Percentiles rank a stretch among this genome's conserved stretches.
phyloP scores from a whole-genome alignment of 768 basidiomycete genomes.

The Pisolithus marmoratus region DNA sequence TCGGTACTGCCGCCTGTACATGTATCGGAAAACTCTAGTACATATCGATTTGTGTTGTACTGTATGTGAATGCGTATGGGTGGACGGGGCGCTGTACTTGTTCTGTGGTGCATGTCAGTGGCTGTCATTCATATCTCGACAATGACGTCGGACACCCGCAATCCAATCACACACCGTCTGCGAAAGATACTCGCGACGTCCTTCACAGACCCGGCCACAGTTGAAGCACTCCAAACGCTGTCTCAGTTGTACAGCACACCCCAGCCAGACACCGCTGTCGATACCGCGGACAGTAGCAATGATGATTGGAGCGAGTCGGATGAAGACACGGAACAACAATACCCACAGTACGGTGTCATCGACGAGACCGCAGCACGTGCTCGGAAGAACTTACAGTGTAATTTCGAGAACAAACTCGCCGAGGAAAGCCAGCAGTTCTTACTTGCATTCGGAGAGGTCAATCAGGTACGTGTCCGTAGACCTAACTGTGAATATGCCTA shows the following conservation, averaged over 20 bases:
- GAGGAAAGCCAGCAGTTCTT: constrained; percentile 81
- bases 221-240: no score
- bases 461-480: constrained; percentile 58
- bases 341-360: constrained; percentile 28
- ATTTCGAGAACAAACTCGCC: constrained; percentile 78
- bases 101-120: no score
- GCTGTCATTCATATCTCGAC: no score
- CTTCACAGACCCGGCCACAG: no score
- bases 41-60: no score
- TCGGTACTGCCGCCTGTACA: no score
- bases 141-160: no score
- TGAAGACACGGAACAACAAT: constrained; percentile 1
- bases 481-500: neutral
- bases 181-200: no score
- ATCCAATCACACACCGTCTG: no score
- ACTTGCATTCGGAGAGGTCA: constrained; percentile 80
- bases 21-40: no score
- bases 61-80: no score
- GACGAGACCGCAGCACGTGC: constrained; percentile 69
- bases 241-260: constrained; percentile 64
- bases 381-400: constrained; percentile 72
- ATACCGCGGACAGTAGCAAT: constrained; percentile 31
- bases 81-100: no score
- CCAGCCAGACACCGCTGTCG: constrained; percentile 9
- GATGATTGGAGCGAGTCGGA: constrained; percentile 23